phyloP scores from a whole-genome alignment of 768 basidiomycete genomes.

The Neoboletus brunneissimus region DNA sequence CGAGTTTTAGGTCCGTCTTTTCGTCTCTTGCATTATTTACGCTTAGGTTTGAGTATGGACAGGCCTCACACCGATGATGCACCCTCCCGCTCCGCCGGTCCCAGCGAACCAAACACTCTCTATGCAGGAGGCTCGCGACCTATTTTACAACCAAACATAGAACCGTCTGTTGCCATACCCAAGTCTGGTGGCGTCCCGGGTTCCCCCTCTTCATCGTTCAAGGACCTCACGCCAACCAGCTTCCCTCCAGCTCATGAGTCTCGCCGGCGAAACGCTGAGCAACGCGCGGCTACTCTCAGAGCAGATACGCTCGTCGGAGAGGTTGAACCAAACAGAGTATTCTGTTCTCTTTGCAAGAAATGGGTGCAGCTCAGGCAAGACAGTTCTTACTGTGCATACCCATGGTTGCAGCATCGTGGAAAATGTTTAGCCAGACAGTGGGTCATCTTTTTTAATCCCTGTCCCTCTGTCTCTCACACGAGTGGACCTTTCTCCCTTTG shows the following conservation, averaged over 20 bases:
- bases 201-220: conserved; percentile 43
- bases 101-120: conserved; percentile 14
- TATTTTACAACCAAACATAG: conserved; percentile 7
- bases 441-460: conserved; percentile 28
- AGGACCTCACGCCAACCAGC: conserved; percentile 56
- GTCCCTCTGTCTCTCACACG: conserved; percentile 10
- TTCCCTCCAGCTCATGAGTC: conserved; percentile 62
- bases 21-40: conserved; percentile 3
- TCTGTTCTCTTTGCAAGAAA: conserved; percentile 72
- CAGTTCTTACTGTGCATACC: conserved; percentile 75
- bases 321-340: conserved; percentile 73
- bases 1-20: conserved; percentile 21
- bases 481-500: neutral
- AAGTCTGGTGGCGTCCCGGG: conserved; percentile 22
- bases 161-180: conserved; percentile 1
- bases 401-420: conserved; percentile 74
- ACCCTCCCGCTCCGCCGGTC: conserved; percentile 32
- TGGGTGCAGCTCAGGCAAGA: conserved; percentile 84
- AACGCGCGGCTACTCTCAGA: conserved; percentile 68
- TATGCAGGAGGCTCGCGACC: conserved; percentile 28
- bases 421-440: conserved; percentile 75
- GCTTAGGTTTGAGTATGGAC: neutral
- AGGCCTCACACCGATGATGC: conserved; percentile 20
- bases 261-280: conserved; percentile 73
- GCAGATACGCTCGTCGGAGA: conserved; percentile 62